Percentiles rank a stretch among this genome's conserved stretches.
Conservation (phyloP, 78 protist genomes). For the Dictyostelium capitatum region DNA sequence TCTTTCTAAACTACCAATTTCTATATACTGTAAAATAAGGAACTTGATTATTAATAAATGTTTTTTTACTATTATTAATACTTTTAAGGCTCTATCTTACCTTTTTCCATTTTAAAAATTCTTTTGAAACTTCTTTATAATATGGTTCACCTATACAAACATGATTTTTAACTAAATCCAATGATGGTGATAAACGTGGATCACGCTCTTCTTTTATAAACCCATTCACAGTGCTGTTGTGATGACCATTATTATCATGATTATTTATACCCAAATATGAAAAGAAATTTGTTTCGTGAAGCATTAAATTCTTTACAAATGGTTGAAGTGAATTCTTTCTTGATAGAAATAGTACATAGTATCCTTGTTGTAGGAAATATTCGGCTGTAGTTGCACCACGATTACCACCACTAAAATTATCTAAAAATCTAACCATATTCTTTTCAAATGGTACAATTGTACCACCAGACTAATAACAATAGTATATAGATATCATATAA, state of each 20-base stretch:
- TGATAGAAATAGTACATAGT: slow-evolving; percentile 83
- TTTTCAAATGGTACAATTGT: slow-evolving; percentile 88
- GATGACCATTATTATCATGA: background rate
- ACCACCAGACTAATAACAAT: slow-evolving; percentile 82
- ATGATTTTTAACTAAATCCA: background rate
- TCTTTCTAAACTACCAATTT: slow-evolving; percentile 37
- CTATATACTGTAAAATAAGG: background rate
- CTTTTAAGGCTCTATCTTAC: background rate
- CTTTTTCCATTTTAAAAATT: slow-evolving; percentile 54
- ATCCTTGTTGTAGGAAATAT: slow-evolving; percentile 78
- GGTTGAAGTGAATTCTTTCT: slow-evolving; percentile 84
- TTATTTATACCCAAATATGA: slow-evolving; percentile 19
- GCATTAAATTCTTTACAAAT: slow-evolving; percentile 76
- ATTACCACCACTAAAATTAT: slow-evolving; percentile 86
- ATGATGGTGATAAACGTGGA: background rate
- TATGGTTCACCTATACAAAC: slow-evolving; percentile 28
- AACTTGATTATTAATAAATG: background rate
- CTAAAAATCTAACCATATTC: slow-evolving; percentile 89
- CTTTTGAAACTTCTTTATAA: slow-evolving; percentile 50
- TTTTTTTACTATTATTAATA: background rate
- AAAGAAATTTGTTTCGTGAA: slow-evolving; percentile 63
- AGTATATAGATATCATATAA: too few species aligned
- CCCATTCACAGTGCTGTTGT: background rate
- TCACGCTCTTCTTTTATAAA: background rate
- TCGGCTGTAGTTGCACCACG: slow-evolving; percentile 87